phyloP scores from a whole-genome alignment of 768 basidiomycete genomes.

The Rhodotorula kratochvilovae region DNA sequence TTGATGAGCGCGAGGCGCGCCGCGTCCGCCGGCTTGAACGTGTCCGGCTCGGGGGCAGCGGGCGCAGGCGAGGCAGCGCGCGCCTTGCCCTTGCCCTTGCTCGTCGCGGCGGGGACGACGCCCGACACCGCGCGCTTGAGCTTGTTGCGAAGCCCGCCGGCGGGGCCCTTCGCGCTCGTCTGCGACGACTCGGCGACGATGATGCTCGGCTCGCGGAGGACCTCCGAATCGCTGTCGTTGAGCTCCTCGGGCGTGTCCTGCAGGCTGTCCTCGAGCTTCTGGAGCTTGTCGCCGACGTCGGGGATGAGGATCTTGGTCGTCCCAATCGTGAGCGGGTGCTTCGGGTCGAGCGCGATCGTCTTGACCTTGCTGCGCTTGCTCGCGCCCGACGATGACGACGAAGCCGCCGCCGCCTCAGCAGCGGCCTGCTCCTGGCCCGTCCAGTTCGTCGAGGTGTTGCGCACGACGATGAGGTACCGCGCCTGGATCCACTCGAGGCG shows the following conservation, averaged over 20 bases:
- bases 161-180: not conserved
- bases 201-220: slow-evolving; percentile 23
- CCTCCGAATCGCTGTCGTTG: slow-evolving; percentile 30
- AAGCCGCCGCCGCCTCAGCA: not conserved
- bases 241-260: slow-evolving; percentile 23
- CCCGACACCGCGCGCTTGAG: slow-evolving; percentile 1
- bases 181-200: not conserved
- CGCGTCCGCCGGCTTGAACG: slow-evolving; percentile 50
- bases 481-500: slow-evolving; percentile 65
- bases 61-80: slow-evolving; percentile 51
- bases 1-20: slow-evolving; percentile 48
- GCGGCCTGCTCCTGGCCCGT: not conserved
- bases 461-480: slow-evolving; percentile 62
- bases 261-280: slow-evolving; percentile 49
- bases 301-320: slow-evolving; percentile 54
- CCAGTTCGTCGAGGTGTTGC: slow-evolving; percentile 23
- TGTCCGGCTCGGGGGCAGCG: slow-evolving; percentile 50
- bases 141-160: slow-evolving; percentile 3
- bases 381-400: not conserved
- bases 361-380: not conserved
- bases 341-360: slow-evolving; percentile 51
- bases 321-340: slow-evolving; percentile 51
- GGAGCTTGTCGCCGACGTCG: slow-evolving; percentile 58
- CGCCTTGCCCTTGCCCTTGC: slow-evolving; percentile 48
- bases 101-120: slow-evolving; percentile 38